These are phyloP conservation scores for Lachancea fermentati DNA, from an alignment of 805 yeast species.

Conservation along the genomic window DNA sequence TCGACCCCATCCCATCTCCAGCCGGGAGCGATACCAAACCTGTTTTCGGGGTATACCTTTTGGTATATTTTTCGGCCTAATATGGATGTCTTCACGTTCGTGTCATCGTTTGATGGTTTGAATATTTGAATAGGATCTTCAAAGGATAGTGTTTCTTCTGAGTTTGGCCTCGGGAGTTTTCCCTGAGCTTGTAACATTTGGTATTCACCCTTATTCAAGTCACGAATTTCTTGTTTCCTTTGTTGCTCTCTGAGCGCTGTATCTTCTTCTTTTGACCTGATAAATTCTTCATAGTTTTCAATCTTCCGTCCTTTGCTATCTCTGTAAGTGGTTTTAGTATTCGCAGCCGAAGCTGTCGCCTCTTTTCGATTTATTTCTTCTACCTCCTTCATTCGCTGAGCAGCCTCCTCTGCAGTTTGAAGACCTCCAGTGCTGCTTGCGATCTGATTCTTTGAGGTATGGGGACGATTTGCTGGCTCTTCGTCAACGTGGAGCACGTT, in stretches of 20 bases:
- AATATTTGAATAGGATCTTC: slow-evolving; percentile 65
- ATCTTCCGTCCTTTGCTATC: slow-evolving; percentile 55
- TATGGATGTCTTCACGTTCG: slow-evolving; percentile 10
- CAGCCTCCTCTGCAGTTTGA: slow-evolving; percentile 42
- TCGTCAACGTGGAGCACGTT: background rate
- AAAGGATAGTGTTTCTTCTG: background rate
- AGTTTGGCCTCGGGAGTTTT: slow-evolving; percentile 19
- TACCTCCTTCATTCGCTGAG: slow-evolving; percentile 33
- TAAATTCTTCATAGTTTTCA: slow-evolving; percentile 30
- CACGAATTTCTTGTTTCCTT: slow-evolving; percentile 33
- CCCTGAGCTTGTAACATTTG: slow-evolving; percentile 22
- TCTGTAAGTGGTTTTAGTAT: slow-evolving; percentile 46
- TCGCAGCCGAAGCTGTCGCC: slow-evolving; percentile 9
- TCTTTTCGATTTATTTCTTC: slow-evolving; percentile 20
- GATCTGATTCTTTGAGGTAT: too few relatives aligned
- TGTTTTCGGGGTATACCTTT: slow-evolving; percentile 48
- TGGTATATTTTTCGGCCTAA: slow-evolving; percentile 52
- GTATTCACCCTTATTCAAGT: slow-evolving; percentile 34
- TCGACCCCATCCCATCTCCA: slow-evolving; percentile 89
- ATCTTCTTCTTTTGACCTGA: slow-evolving; percentile 16
- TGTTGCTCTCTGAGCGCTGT: slow-evolving; percentile 27
- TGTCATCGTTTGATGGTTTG: slow-evolving; percentile 21
- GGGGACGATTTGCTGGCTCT: too few relatives aligned
- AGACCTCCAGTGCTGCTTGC: slow-evolving; percentile 39
- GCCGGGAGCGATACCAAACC: slow-evolving; percentile 77